Evolutionary conservation across 1,139 yeast genomes (phyloP).

Genomic region (Kodamaea ohmeri): DNA sequence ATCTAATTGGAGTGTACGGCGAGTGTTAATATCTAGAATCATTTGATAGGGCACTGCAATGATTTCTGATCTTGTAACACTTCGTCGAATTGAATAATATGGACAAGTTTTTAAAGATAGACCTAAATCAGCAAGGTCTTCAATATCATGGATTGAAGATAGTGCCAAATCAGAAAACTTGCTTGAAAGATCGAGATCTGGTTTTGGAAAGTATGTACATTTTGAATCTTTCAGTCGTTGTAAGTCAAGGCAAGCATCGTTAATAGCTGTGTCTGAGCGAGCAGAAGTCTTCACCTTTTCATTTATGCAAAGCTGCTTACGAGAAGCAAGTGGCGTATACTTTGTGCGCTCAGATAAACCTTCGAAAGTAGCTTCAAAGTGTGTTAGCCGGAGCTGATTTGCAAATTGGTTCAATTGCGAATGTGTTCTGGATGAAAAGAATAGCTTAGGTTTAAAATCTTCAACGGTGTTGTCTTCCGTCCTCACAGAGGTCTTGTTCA

Average conservation of each 20-base stretch:
- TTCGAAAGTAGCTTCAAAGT: constrained; percentile 60
- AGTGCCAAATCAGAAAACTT: constrained; percentile 61
- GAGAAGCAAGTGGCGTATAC: constrained; percentile 71
- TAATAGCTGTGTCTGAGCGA: constrained; percentile 54
- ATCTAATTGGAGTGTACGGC: constrained; percentile 59
- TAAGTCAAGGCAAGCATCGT: constrained; percentile 79
- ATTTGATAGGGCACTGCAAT: constrained; percentile 85
- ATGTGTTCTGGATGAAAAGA: constrained; percentile 84
- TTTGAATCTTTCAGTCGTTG: constrained; percentile 42
- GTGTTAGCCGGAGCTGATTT: constrained; percentile 62
- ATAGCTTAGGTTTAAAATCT: constrained; percentile 36
- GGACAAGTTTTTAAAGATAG: constrained; percentile 64
- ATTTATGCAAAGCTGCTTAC: constrained; percentile 83
- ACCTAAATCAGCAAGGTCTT: constrained; percentile 70
- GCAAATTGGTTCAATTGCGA: constrained; percentile 85
- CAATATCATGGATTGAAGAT: constrained; percentile 74
- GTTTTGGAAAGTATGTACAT: constrained; percentile 53
- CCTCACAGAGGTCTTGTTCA: constrained; percentile 31
- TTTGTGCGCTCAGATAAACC: constrained; percentile 45
- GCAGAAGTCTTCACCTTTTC: constrained; percentile 43
- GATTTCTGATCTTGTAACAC: constrained; percentile 62
- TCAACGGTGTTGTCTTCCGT: constrained; percentile 11
- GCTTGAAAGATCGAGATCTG: constrained; percentile 25
- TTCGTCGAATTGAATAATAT: constrained; percentile 68
- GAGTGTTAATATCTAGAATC: constrained; percentile 60